phyloP scores from a whole-genome alignment of 2,329 filamentous ascomycete genomes.

The Pseudogymnoascus sp. region DNA sequence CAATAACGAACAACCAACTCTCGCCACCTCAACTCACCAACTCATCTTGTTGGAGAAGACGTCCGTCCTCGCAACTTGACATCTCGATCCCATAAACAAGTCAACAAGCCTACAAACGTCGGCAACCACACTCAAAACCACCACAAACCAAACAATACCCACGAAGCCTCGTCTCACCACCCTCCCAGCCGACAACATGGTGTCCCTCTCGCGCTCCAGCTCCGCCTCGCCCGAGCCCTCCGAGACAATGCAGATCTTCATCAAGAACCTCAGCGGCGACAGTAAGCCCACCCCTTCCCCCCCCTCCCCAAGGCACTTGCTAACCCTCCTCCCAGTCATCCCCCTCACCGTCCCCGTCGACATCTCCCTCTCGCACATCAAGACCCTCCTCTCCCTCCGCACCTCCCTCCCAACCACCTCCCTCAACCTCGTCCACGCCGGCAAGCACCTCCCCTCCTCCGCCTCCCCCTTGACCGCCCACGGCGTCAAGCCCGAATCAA shows the following conservation, averaged over 20 bases:
- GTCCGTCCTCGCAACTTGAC: background rate
- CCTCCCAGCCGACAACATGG: conserved; percentile 18
- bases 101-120: background rate
- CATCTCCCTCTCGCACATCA: conserved; percentile 46
- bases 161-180: background rate
- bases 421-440: conserved; percentile 49
- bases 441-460: conserved; percentile 42
- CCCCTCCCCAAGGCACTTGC: conserved; percentile 5
- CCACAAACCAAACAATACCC: background rate
- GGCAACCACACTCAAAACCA: background rate
- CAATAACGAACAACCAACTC: background rate
- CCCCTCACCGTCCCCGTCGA: conserved; percentile 44
- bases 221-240: conserved; percentile 36
- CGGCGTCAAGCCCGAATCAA: conserved; percentile 40
- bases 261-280: conserved; percentile 48
- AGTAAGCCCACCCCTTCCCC: conserved; percentile 35
- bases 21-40: background rate
- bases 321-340: conserved; percentile 36
- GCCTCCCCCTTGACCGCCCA: conserved; percentile 36
- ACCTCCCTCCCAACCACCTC: conserved; percentile 42
- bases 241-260: conserved; percentile 51
- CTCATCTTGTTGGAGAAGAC: background rate
- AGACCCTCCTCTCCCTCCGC: conserved; percentile 47
- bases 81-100: background rate
- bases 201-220: conserved; percentile 22